Base-by-base conservation (phyloP, 2,329 filamentous ascomycete genomes). In the Reticulascus tulasneorum region DNA sequence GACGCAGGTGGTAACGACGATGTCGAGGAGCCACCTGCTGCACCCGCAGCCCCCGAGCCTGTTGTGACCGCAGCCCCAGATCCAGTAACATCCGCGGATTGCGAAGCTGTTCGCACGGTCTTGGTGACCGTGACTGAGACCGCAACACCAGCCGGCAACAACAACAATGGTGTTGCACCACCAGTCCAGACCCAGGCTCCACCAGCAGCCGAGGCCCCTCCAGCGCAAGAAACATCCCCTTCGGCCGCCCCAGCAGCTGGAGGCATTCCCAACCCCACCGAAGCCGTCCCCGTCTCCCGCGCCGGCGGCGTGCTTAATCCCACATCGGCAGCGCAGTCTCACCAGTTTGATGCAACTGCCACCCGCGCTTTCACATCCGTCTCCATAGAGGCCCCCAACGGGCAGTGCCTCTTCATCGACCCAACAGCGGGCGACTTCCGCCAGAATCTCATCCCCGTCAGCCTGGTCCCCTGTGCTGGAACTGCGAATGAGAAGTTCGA, bases 391-490 rank as follows among this genome's bases (percentile, higher is more conserved):
- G 63, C 69, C 1, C 54, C 68, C 9, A 64, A 69, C 41, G 71
- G 71, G 18, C 60, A 67, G 33, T 76, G 71, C 39, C 59, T 75
- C n/a, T 73, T 64, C 22, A 52, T 74, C 28, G 67, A 75, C 46
- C 66, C 69, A 1, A 68, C 68, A 2, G 70, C 69, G 1, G 72
- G 71, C 23, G 71, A 76, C 45, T 75, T 74, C 52, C 67, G 71
- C 6, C 59, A 69, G 52, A 76, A 76, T 45, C 56, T 75, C 29
- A 72, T 75, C 33, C 71, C 71, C 3, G 53, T 75, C 8, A 58
- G 60, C 16, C 47, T 73, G 9, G 64, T 65, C 8, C 50, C 54
- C 19, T 76, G 72, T 52, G 53, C 56, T 20, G 67, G 63, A 21
- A 59, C 62, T 5, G 53, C 62, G 4, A 67, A 66, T 33, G 66